Conservation (phyloP, 192 early-diverging fungal species). For the Rhizoclosmatium sp. region DNA sequence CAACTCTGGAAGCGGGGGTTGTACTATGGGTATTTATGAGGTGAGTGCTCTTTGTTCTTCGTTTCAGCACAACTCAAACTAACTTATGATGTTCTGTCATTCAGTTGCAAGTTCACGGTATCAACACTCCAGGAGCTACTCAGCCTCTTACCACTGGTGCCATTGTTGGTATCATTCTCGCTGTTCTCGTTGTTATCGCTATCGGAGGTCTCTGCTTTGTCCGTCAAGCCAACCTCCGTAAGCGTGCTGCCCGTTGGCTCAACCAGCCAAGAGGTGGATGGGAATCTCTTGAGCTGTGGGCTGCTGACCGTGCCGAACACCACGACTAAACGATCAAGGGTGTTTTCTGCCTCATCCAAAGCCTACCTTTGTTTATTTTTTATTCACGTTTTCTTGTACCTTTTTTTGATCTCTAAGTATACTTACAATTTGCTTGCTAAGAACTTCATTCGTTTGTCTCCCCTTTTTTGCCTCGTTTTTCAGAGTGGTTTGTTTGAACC, state of each 20-base stretch:
- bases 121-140: not conserved
- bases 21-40: slow-evolving; percentile 20
- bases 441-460: slow-evolving; percentile 3
- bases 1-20: not conserved
- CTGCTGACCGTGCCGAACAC: slow-evolving; percentile 16
- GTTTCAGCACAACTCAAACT: not conserved
- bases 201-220: slow-evolving; percentile 23
- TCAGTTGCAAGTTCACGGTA: slow-evolving; percentile 24
- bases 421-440: not conserved
- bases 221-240: slow-evolving; percentile 27
- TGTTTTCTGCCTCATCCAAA: too few species aligned
- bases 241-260: slow-evolving; percentile 29
- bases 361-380: not conserved
- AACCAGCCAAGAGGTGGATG: slow-evolving; percentile 26
- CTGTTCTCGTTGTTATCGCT: not conserved
- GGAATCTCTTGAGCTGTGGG: slow-evolving; percentile 31
- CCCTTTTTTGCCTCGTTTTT: not conserved
- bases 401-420: not conserved
- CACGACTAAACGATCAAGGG: not conserved
- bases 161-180: slow-evolving; percentile 27
- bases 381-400: not conserved
- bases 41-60: not conserved
- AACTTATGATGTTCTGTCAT: not conserved
- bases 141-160: not conserved
- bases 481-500: not conserved